Conservation (phyloP, 2,329 filamentous ascomycete genomes). For the Periglandula ipomoeae region DNA sequence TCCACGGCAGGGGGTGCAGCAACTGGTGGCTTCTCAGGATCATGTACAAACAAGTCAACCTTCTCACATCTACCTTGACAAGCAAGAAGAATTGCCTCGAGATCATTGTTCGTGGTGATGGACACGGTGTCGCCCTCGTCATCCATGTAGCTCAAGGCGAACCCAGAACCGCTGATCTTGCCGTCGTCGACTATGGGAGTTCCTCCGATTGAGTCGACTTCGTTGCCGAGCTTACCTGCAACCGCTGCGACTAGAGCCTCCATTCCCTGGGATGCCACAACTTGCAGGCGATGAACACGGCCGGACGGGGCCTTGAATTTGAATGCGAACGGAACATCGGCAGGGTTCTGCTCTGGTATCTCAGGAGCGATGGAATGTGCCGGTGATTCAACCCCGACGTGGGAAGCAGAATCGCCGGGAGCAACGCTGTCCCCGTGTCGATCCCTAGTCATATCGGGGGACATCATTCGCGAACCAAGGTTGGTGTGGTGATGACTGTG, state of each 20-base stretch:
- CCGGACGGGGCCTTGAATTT: constrained; percentile 98
- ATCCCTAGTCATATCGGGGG: constrained; percentile 66
- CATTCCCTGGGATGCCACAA: constrained; percentile 72
- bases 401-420: constrained; percentile 90
- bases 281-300: constrained; percentile 85
- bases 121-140: constrained; percentile 96
- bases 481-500: constrained; percentile 58
- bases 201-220: constrained; percentile 78
- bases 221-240: constrained; percentile 72
- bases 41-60: constrained; percentile 94
- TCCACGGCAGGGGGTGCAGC: constrained; percentile 44
- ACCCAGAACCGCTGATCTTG: constrained; percentile 66
- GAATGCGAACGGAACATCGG: constrained; percentile 84
- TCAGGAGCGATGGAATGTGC: constrained; percentile 53
- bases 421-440: constrained; percentile 72
- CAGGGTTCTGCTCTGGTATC: constrained; percentile 43
- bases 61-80: constrained; percentile 74
- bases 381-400: constrained; percentile 74
- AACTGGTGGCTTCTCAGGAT: constrained; percentile 83
- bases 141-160: constrained; percentile 90
- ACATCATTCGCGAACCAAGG: constrained; percentile 64
- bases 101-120: constrained; percentile 90
- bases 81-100: constrained; percentile 81
- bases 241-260: constrained; percentile 69
- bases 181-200: constrained; percentile 70